These are phyloP conservation scores for Ceratocystis diversiconidia DNA, from an alignment of 2,329 filamentous ascomycete genomes.

Conservation along the genomic window DNA sequence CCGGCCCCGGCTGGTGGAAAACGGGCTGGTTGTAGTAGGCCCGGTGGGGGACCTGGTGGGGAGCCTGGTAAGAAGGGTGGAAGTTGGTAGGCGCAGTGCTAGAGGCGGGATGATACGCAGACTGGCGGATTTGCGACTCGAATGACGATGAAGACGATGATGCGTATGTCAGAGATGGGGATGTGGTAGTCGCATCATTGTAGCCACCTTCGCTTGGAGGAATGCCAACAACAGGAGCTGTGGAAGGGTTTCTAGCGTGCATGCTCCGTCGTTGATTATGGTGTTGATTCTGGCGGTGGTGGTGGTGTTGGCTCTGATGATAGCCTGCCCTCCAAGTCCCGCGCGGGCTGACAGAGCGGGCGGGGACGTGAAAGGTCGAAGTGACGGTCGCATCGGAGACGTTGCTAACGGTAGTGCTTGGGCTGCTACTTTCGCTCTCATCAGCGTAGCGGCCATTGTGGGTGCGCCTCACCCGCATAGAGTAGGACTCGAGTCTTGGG, in stretches of 20 bases:
- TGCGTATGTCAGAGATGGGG: slow-evolving; percentile 1
- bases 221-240: background rate
- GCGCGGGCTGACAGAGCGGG: background rate
- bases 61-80: background rate
- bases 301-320: background rate
- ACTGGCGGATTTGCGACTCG: background rate
- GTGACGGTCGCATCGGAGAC: slow-evolving; percentile 15
- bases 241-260: background rate
- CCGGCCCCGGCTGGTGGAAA: background rate
- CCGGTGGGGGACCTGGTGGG: background rate
- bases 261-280: background rate
- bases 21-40: background rate
- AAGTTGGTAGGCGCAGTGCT: background rate
- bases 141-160: slow-evolving; percentile 13
- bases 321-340: background rate
- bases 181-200: slow-evolving; percentile 3
- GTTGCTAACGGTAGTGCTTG: background rate
- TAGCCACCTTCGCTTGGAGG: background rate
- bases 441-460: background rate
- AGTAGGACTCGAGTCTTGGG: slow-evolving; percentile 5
- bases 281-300: background rate
- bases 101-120: background rate
- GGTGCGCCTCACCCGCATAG: background rate
- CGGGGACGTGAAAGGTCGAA: slow-evolving; percentile 1
- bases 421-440: background rate